Conservation (phyloP, 2,329 filamentous ascomycete species). For the Claviceps spartinae region DNA sequence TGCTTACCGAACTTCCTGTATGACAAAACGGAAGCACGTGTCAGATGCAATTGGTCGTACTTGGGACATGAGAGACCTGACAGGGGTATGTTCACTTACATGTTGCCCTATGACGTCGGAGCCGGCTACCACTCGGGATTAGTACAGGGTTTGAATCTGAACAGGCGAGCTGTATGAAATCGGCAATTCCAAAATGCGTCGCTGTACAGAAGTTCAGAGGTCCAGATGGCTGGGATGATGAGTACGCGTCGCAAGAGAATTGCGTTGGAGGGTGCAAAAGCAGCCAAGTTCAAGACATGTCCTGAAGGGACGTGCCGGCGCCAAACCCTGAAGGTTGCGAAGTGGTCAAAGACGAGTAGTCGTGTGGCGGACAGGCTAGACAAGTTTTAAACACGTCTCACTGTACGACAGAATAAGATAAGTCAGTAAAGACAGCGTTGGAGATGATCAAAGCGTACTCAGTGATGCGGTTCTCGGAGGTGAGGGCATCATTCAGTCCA, state of each 20-base stretch:
- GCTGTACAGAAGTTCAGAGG: neutral
- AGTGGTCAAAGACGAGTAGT: neutral
- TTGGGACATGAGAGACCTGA: neutral
- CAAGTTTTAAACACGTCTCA: neutral
- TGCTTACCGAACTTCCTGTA: slow-evolving; percentile 98
- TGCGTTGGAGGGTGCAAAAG: slow-evolving; percentile 8
- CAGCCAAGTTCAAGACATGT: slow-evolving; percentile 6
- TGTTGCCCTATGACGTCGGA: slow-evolving; percentile 15
- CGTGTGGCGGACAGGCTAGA: neutral
- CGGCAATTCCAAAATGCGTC: slow-evolving; percentile 1
- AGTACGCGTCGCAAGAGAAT: slow-evolving; percentile 11
- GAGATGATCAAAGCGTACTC: neutral
- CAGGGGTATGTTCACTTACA: slow-evolving; percentile 17
- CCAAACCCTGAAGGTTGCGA: slow-evolving; percentile 5
- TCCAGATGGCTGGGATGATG: neutral
- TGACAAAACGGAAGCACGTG: slow-evolving; percentile 4
- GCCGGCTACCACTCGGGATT: slow-evolving; percentile 3
- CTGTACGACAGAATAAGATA: neutral
- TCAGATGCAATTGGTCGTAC: slow-evolving; percentile 2
- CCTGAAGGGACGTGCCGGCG: slow-evolving; percentile 3
- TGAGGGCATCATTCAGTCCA: neutral
- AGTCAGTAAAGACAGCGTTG: neutral
- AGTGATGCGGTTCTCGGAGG: neutral
- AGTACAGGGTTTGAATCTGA: neutral
- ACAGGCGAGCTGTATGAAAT: slow-evolving; percentile 1